Evolutionary conservation across 202 grass and related monocot genomes (phyloP).

Genomic region (Carex arenaria): DNA sequence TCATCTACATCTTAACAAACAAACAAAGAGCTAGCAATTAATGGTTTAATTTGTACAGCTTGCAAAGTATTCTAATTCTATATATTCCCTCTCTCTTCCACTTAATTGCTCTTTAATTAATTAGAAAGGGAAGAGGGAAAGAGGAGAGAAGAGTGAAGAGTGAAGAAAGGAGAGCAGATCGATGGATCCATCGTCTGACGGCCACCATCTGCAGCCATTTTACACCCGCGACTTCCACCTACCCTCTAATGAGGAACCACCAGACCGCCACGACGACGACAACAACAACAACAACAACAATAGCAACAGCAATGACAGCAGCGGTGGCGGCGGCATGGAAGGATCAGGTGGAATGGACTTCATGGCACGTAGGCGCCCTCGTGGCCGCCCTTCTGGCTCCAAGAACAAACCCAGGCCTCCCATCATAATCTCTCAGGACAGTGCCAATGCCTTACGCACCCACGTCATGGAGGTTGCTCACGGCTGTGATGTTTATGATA

Average conservation of each 20-base stretch:
- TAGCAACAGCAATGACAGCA: conserved; percentile 31
- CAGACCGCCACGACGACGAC: conserved; percentile 30
- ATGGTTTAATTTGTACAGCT: no score
- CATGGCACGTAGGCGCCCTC: conserved; percentile 33
- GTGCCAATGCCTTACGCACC: conserved; percentile 57
- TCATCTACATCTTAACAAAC: conserved; percentile 13
- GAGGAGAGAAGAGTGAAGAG: no score
- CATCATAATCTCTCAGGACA: conserved; percentile 61
- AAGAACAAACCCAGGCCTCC: conserved; percentile 80
- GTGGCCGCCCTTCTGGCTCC: conserved; percentile 51
- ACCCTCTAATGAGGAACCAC: conserved; percentile 62
- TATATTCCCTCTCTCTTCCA: no score
- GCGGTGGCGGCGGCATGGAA: conserved; percentile 17
- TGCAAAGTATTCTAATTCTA: no score
- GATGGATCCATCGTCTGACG: conserved; percentile 62
- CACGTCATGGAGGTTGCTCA: conserved; percentile 62
- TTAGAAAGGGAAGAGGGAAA: no score
- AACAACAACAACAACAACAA: no score
- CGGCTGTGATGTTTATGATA: conserved; percentile 49
- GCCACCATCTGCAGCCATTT: conserved; percentile 71
- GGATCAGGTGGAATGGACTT: conserved; percentile 28
- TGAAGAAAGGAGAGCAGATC: no score
- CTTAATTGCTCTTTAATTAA: no score
- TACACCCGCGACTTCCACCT: conserved; percentile 74
- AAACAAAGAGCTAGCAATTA: no score